phyloP scores from a whole-genome alignment of 352 stramenopile genomes.

The Globisporangium parvum region DNA sequence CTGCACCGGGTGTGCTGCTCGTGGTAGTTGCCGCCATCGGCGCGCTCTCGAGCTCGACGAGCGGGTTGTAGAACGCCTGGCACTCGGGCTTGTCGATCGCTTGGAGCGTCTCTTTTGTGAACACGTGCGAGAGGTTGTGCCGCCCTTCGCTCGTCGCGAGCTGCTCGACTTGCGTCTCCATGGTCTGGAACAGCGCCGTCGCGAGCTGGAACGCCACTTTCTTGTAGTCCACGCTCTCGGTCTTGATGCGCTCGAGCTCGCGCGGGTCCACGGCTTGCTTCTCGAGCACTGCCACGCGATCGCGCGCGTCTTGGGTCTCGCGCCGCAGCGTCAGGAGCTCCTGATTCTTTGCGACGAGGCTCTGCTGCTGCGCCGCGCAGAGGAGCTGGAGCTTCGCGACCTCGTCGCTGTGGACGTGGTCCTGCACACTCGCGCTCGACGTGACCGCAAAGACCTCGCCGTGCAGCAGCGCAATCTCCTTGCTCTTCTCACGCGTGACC shows the following conservation, averaged over 20 bases:
- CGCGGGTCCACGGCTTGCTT: slow-evolving; percentile 40
- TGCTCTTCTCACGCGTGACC: slow-evolving; percentile 26
- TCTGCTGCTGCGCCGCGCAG: slow-evolving; percentile 24
- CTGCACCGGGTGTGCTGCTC: not conserved
- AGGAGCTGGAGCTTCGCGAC: slow-evolving; percentile 28
- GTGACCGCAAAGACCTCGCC: slow-evolving; percentile 50
- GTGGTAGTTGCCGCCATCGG: slow-evolving; percentile 3
- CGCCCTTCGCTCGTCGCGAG: slow-evolving; percentile 54
- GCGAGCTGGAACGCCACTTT: slow-evolving; percentile 63
- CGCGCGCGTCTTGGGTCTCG: slow-evolving; percentile 33
- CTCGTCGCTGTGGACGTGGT: slow-evolving; percentile 34
- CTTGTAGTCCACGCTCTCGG: slow-evolving; percentile 62
- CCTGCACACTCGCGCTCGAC: slow-evolving; percentile 24
- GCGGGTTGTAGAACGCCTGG: slow-evolving; percentile 56
- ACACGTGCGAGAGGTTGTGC: slow-evolving; percentile 55
- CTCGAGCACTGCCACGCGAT: slow-evolving; percentile 30
- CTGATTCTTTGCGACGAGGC: slow-evolving; percentile 35
- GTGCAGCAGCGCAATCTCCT: slow-evolving; percentile 50
- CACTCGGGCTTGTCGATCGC: slow-evolving; percentile 61
- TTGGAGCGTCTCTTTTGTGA: slow-evolving; percentile 57
- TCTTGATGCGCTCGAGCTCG: slow-evolving; percentile 49
- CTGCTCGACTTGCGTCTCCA: slow-evolving; percentile 58
- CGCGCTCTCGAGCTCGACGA: slow-evolving; percentile 32
- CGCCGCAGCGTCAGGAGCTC: slow-evolving; percentile 46
- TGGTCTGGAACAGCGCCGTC: slow-evolving; percentile 28